Evolutionary conservation across 2,329 filamentous ascomycete genomes (phyloP).

Genomic region (Exophiala viscosa): DNA sequence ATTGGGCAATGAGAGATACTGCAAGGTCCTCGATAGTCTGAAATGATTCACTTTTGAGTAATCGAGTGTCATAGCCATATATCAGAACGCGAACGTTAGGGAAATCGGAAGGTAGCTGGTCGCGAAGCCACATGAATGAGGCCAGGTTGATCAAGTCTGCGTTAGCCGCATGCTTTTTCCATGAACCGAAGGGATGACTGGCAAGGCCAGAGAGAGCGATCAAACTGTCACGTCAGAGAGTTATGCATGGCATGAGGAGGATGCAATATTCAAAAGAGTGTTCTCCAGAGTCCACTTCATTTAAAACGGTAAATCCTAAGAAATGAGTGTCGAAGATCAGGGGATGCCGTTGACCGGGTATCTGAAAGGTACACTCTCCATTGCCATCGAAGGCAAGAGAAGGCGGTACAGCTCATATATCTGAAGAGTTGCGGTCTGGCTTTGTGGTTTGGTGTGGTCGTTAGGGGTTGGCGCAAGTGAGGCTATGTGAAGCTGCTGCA

Average conservation of each 20-base stretch:
- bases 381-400: background rate
- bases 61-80: constrained; percentile 21
- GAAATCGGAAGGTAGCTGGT: constrained; percentile 15
- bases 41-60: constrained; percentile 8
- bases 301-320: constrained; percentile 6
- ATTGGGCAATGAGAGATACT: background rate
- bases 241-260: background rate
- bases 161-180: constrained; percentile 2
- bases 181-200: constrained; percentile 25
- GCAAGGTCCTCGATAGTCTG: constrained; percentile 7
- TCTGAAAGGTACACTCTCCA: background rate
- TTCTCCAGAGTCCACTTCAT: background rate
- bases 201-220: constrained; percentile 24
- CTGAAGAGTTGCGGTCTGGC: constrained; percentile 1
- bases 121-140: constrained; percentile 23
- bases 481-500: background rate
- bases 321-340: constrained; percentile 8
- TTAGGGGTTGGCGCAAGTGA: constrained; percentile 4
- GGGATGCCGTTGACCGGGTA: background rate
- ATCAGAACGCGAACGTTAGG: constrained; percentile 14
- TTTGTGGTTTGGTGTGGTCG: background rate
- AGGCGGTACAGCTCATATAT: background rate
- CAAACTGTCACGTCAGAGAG: constrained; percentile 7
- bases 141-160: background rate
- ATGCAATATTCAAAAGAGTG: constrained; percentile 5